phyloP scores from a whole-genome alignment of 108 stramenopile genomes.

The Nitzschia putrida region DNA sequence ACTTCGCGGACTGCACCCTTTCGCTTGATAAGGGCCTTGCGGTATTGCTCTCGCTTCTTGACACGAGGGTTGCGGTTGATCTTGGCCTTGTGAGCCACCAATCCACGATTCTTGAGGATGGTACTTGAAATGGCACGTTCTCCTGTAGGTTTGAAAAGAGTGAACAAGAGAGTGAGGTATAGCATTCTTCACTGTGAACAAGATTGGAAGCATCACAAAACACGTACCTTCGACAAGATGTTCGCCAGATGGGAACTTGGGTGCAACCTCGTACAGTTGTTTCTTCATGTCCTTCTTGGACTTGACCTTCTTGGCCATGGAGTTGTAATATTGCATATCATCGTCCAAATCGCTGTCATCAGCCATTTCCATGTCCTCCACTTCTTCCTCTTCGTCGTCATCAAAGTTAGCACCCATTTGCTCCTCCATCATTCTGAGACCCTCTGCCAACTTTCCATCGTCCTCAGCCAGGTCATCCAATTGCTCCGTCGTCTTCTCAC shows the following conservation, averaged over 20 bases:
- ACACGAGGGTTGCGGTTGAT: conserved; percentile 96
- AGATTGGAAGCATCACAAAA: not conserved
- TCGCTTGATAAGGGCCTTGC: conserved; percentile 88
- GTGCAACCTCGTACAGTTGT: conserved; percentile 71
- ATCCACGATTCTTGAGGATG: conserved; percentile 94
- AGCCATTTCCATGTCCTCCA: conserved; percentile 51
- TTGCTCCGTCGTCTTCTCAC: conserved; percentile 27
- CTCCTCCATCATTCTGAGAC: conserved; percentile 82
- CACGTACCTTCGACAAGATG: conserved; percentile 46
- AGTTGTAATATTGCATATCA: conserved; percentile 59
- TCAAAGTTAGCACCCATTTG: conserved; percentile 57
- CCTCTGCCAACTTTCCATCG: conserved; percentile 52
- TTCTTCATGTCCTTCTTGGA: conserved; percentile 67
- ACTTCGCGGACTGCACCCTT: conserved; percentile 95
- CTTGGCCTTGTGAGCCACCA: conserved; percentile 96
- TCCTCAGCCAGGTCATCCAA: conserved; percentile 52
- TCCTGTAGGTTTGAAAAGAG: conserved; percentile 27
- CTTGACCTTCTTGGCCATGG: conserved; percentile 53
- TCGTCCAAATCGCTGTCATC: conserved; percentile 49
- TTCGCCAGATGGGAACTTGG: conserved; percentile 79
- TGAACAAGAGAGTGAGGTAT: not conserved
- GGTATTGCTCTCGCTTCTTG: conserved; percentile 95
- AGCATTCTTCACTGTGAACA: not conserved
- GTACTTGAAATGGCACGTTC: conserved; percentile 81
- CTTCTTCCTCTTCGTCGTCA: conserved; percentile 40